Percentiles rank a stretch among this genome's conserved stretches.
Evolutionary conservation across 805 yeast genomes (phyloP).

Genomic region (Starmerella potacharoeniae): DNA sequence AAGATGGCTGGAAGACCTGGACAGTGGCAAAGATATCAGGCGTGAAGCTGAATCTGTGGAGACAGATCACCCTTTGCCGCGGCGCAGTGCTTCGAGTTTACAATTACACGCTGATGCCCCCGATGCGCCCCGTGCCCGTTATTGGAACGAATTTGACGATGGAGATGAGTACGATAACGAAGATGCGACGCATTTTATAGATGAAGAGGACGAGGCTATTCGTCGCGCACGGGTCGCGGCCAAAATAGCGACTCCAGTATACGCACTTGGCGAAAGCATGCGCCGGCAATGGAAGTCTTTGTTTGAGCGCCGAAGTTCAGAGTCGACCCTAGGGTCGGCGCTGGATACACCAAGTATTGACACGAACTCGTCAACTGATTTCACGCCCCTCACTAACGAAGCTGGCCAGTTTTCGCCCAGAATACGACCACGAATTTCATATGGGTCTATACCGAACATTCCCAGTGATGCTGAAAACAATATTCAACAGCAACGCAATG

Average conservation of each 20-base stretch:
- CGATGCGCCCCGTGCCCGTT: conserved; percentile 26
- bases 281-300: conserved; percentile 12
- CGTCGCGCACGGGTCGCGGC: conserved; percentile 27
- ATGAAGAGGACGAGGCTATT: conserved; percentile 27
- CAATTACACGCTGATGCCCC: background rate
- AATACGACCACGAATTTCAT: background rate
- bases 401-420: conserved; percentile 19
- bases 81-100: background rate
- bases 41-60: conserved; percentile 31
- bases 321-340: conserved; percentile 3
- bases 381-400: background rate
- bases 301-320: conserved; percentile 10
- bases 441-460: background rate
- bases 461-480: background rate
- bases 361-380: conserved; percentile 1
- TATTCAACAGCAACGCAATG: conserved; percentile 26
- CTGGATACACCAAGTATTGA: background rate
- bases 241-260: conserved; percentile 24
- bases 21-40: conserved; percentile 34
- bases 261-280: conserved; percentile 23
- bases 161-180: conserved; percentile 38
- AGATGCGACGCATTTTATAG: conserved; percentile 22
- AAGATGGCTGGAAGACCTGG: conserved; percentile 32
- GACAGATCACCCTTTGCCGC: background rate
- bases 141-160: conserved; percentile 61